Evolutionary conservation across 805 yeast species (phyloP), one percentile per base, ranked within the genome.

Genomic region (Lachancea meyersii): DNA sequence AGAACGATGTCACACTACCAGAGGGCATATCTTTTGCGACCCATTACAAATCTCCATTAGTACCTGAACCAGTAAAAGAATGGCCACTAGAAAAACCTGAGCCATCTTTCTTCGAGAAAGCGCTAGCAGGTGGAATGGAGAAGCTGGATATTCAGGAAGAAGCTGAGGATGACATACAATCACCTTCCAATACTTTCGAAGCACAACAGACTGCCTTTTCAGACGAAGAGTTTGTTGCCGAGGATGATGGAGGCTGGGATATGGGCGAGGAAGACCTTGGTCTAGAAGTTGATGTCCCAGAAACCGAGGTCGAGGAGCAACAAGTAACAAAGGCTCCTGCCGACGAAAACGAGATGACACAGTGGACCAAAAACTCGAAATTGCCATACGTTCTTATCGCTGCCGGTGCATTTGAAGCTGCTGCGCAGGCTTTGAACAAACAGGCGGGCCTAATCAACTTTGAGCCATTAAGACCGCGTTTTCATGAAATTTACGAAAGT

Each of bases 361-460:
- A 65, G 45, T 94, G 99, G 98, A 75, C 86, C 23, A 82, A 91
- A 51, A 86, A 84, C 64, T 85, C 96, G 14, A 84, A 82, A 49
- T 76, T 89, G 43, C 87, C 97, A 4, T 97, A 96, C 23, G 87
- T 86, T 21, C 86, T 87, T 54, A 88, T 83, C 56, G 97, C 98
- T 2, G 88, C 96, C 2, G 99, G 99, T 54, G 85, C 94, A 4
- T 91, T 91, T 61, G 97, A 88, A 52, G 84, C 91, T 41, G 99
- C 97, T 30, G 93, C 96, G 31, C 94, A 88, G 56, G 76, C 94
- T 59, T 75, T 93, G 55, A 80, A 82, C 69, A 83, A 91, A 57
- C 98, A 94, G 65, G 72, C 82, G 35, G 98, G 97, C 54, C 77
- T 86, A 40, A 81, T 77, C 21, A 73, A 86, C 53, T 91, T 94